A percentile compares a stretch with the other conserved stretches of the same genome.
Evolutionary conservation across 2,329 filamentous ascomycete species (phyloP).

Genomic region (Parafenestella ontariensis): DNA sequence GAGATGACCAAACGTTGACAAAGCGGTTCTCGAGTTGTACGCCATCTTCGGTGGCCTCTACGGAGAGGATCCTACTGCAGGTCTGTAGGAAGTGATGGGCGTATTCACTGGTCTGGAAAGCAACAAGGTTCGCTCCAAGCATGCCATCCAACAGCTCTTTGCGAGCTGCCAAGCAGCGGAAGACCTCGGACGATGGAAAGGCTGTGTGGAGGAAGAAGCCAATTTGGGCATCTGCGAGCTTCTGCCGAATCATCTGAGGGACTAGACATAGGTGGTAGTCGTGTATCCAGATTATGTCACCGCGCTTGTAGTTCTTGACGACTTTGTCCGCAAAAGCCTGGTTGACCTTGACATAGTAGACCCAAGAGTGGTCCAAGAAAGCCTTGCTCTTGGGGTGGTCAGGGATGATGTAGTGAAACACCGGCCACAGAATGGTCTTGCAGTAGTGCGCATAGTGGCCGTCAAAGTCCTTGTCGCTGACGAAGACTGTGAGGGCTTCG

Average conservation of each 20-base stretch:
- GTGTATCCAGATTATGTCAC: slow-evolving; percentile 92
- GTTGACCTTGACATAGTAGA: slow-evolving; percentile 91
- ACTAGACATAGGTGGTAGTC: slow-evolving; percentile 94
- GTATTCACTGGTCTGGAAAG: slow-evolving; percentile 94
- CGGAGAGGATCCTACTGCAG: slow-evolving; percentile 87
- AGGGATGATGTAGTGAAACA: slow-evolving; percentile 97
- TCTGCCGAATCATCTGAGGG: slow-evolving; percentile 86
- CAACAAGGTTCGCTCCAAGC: slow-evolving; percentile 88
- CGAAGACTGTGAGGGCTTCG: slow-evolving; percentile 83
- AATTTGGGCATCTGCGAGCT: slow-evolving; percentile 91
- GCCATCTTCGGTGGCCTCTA: slow-evolving; percentile 87
- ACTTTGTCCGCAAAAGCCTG: slow-evolving; percentile 92
- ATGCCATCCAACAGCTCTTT: slow-evolving; percentile 90
- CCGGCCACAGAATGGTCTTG: slow-evolving; percentile 97
- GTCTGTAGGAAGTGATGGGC: slow-evolving; percentile 94
- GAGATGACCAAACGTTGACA: slow-evolving; percentile 82
- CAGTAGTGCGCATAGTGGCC: slow-evolving; percentile 96
- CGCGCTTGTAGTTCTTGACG: slow-evolving; percentile 88
- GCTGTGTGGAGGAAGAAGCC: slow-evolving; percentile 95
- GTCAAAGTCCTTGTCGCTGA: slow-evolving; percentile 90
- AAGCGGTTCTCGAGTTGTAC: slow-evolving; percentile 92
- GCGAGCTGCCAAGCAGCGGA: slow-evolving; percentile 86
- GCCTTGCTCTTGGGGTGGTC: slow-evolving; percentile 98
- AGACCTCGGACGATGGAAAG: slow-evolving; percentile 95
- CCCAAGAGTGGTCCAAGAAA: slow-evolving; percentile 96